phyloP scores from a whole-genome alignment of 176 grass and related monocot genomes.

The Triticum timopheevii region DNA sequence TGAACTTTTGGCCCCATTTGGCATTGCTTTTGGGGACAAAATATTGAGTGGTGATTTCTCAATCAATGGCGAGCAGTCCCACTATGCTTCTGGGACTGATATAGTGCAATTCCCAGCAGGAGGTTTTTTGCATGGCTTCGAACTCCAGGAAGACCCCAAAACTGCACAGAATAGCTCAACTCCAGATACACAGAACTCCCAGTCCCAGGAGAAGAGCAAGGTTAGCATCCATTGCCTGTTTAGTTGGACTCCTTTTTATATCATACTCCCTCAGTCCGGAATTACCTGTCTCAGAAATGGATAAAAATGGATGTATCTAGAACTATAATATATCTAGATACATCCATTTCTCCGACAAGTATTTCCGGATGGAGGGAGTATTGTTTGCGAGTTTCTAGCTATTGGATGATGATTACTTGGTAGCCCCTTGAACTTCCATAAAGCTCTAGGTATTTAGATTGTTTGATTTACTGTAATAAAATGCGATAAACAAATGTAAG shows the following conservation, averaged over 20 bases:
- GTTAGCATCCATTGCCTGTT: constrained; percentile 30
- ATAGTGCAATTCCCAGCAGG: constrained; percentile 83
- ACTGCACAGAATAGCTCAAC: constrained; percentile 44
- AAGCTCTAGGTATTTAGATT: constrained; percentile 13
- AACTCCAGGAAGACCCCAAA: constrained; percentile 78
- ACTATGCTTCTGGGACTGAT: constrained; percentile 98
- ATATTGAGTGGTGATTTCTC: constrained; percentile 91
- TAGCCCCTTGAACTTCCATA: not conserved
- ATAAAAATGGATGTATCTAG: no score
- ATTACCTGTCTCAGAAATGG: no score
- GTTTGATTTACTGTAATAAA: not conserved
- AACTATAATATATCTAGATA: no score
- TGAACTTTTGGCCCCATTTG: constrained; percentile 83
- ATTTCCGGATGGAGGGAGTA: no score
- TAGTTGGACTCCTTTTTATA: constrained; percentile 3
- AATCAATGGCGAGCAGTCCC: constrained; percentile 90
- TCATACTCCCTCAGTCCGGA: not conserved
- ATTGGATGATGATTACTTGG: not conserved
- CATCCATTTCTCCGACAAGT: no score
- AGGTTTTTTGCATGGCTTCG: constrained; percentile 88
- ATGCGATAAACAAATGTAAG: not conserved
- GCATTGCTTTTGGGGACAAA: constrained; percentile 92
- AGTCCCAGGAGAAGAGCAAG: constrained; percentile 48
- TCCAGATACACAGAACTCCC: constrained; percentile 47
- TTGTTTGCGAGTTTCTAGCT: not conserved